Percentiles rank a stretch among this genome's conserved stretches.
Evolutionary conservation across 371 early-diverging fungal genomes (phyloP).

Genomic region (Mucor piriformis): DNA sequence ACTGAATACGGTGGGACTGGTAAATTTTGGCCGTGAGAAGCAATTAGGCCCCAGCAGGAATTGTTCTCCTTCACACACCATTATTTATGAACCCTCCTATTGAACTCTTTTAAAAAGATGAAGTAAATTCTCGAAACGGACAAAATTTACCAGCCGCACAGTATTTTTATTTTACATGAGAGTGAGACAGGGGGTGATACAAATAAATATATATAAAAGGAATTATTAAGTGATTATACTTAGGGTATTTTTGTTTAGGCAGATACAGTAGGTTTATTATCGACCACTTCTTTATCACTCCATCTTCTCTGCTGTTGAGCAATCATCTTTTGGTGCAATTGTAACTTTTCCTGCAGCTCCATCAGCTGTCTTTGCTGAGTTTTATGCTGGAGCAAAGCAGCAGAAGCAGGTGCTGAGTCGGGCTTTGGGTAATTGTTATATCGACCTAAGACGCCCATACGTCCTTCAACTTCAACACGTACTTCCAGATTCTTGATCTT

Average conservation of each 20-base stretch:
- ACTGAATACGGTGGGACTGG: too few species aligned
- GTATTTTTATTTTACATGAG: too few species aligned
- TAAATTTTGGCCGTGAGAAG: too few species aligned
- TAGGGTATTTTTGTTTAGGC: conserved; percentile 7
- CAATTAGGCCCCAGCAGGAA: too few species aligned
- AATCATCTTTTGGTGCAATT: conserved; percentile 39
- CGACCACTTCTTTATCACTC: conserved; percentile 3
- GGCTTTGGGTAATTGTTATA: not conserved
- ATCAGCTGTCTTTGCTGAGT: conserved; percentile 47
- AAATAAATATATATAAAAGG: not conserved
- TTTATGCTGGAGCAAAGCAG: conserved; percentile 49
- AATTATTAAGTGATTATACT: not conserved
- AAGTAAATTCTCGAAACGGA: too few species aligned
- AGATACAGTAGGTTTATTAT: conserved; percentile 19
- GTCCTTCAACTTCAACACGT: conserved; percentile 44
- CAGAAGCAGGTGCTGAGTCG: conserved; percentile 13
- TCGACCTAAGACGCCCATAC: conserved; percentile 13
- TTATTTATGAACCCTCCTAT: too few species aligned
- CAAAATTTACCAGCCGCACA: too few species aligned
- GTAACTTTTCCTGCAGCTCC: conserved; percentile 43
- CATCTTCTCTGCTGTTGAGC: conserved; percentile 21
- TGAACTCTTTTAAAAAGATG: too few species aligned
- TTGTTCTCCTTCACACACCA: too few species aligned
- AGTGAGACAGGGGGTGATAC: not conserved
- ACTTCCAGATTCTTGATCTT: conserved; percentile 56